Base-by-base conservation (phyloP, 108 stramenopile genomes). In the Asterionellopsis glacialis region DNA sequence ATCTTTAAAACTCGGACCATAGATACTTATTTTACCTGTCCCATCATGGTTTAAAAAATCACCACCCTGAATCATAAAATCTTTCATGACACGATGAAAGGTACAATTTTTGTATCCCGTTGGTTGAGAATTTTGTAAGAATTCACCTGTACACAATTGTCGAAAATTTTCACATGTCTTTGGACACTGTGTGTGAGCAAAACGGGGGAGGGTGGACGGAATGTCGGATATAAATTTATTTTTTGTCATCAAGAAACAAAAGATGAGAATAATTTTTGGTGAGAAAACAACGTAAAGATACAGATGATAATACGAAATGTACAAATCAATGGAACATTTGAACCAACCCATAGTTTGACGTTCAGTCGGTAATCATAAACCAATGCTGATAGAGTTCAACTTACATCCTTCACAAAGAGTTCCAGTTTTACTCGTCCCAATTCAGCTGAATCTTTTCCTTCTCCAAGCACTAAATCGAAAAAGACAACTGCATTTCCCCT, bases 81-180 rank as follows among this genome's bases (percentile, higher is more conserved):
- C 76, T 11, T 97, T 96, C 57, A 98, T 96, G 49, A 98, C 92
- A 0, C 98, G 84, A 77, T 98, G 98, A 65, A 98, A 96, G 0
- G 74, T 79, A 9, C 78, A 78, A 22, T 87, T 85, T 59, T 93
- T 92, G 80, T 98, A 98, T 0, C 98, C 98, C 10, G 81, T 73
- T 14, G 93, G 94, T 63, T 84, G 81, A 61, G 95, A 95, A 25
- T 95, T 54, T 78, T 90, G 78, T 75, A 97, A 62, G 88, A 80
- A 76, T 88, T 95, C 67, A 72, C 81, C 75, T 38, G 70, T 64
- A 40, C 64, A 71, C 13, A 76, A 56, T 38, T 70, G 69, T 28
- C 80, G 64, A 53, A 74, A 74, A 39, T 93, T 93, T 57, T 95
- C 93, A 42, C 87, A 89, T 51, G 97, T 99, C 73, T 85, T 97